A percentile compares a stretch with the other conserved stretches of the same genome.
These are phyloP conservation scores for Ilyonectria destructans DNA, from an alignment of 2,329 filamentous ascomycete species.

Conservation along the genomic window DNA sequence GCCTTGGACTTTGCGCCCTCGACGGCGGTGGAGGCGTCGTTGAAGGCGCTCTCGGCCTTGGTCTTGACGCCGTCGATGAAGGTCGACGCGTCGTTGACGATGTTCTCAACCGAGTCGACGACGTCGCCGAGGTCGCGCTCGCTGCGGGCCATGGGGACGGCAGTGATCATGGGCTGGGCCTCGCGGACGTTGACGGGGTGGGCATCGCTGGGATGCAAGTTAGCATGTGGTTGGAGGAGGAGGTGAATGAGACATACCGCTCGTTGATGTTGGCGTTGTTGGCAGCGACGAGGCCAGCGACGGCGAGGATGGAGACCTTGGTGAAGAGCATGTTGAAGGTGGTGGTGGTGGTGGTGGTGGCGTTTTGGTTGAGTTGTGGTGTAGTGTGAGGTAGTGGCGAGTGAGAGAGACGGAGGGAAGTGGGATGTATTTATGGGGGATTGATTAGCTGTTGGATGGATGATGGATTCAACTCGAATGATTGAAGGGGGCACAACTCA, in stretches of 20 bases:
- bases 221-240: neutral
- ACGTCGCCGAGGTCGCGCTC: slow-evolving; percentile 33
- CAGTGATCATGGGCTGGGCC: slow-evolving; percentile 35
- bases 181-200: slow-evolving; percentile 3
- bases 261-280: slow-evolving; percentile 8
- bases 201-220: slow-evolving; percentile 14
- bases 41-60: slow-evolving; percentile 22
- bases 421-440: neutral
- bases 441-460: neutral
- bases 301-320: slow-evolving; percentile 43
- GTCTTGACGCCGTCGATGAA: slow-evolving; percentile 21
- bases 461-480: neutral
- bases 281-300: slow-evolving; percentile 44
- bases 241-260: slow-evolving; percentile 13
- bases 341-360: neutral
- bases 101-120: neutral
- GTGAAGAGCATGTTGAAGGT: slow-evolving; percentile 44
- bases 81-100: slow-evolving; percentile 19
- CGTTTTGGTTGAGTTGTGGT: neutral
- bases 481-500: slow-evolving; percentile 17
- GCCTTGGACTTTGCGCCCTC: slow-evolving; percentile 32
- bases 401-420: neutral
- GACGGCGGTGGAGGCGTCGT: slow-evolving; percentile 28
- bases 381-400: neutral
- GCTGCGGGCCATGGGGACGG: slow-evolving; percentile 23